Evolutionary conservation across 495 filamentous ascomycete genomes (phyloP), one percentile per base, ranked within the genome.

Genomic region (Aspergillus hancockii): DNA sequence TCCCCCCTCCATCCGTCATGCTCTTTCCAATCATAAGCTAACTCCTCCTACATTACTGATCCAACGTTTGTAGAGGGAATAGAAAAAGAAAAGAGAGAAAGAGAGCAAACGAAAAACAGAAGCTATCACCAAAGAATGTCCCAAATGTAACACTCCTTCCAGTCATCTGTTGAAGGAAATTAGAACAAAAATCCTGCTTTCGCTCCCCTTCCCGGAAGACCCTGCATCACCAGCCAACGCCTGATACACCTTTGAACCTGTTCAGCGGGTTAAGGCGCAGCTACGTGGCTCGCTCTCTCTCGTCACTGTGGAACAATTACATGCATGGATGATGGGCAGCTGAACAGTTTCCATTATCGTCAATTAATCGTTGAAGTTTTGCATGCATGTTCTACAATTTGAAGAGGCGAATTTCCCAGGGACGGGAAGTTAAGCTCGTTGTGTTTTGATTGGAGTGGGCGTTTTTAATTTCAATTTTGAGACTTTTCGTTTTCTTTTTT

Each of bases 271-370:
- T 34, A 51, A 32, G 32, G 57, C 54, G 58, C 61, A 58, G 61
- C 65, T 64, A 67, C 65, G 65, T 67, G 65, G 61, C 62, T 61
- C 52, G 40, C 58, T 49, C 57, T 61, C 59, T 41, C 36, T 50
- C 60, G 43, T 54, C 49, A 32, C 54, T 43, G 65, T 67, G 61
- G 65, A 62, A 67, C 61, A 45, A 63, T 54, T 53, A 22, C 40
- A 19, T 64, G 65, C 65, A 64, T 55, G 61, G 53, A 60, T 60
- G 61, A 55, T 59, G 60, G 61, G 62, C 65, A 67, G 65, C 65
- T 67, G 65, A 67, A 62, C 65, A 63, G 6, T 40, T 21, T 49
- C 16, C 40, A 47, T 57, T 28, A 45, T 57, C 28, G n/a, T 41
- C 38, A 16, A 6, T 41, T 6, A 18, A 16, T 18, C 38, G 10